Evolutionary conservation across 768 basidiomycete species (phyloP).

Genomic region (Xerocomus spinulosus): DNA sequence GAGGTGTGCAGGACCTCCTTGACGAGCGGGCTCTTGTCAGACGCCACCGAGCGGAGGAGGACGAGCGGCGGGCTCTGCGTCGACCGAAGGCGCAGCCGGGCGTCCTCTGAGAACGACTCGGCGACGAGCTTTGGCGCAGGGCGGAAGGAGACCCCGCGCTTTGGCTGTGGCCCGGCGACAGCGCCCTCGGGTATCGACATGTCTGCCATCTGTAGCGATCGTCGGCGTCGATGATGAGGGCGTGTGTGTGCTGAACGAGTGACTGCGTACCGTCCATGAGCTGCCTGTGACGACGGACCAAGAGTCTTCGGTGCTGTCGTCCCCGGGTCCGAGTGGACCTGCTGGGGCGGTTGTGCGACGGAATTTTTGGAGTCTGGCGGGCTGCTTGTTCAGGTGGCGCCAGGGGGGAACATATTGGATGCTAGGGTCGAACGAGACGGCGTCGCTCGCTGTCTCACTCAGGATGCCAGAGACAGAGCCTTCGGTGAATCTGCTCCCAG

Average conservation of each 20-base stretch:
- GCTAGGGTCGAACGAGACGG: constrained; percentile 5
- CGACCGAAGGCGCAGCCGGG: constrained; percentile 23
- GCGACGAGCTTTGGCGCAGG: constrained; percentile 16
- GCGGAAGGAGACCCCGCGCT: constrained; percentile 19
- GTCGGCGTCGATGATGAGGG: not conserved
- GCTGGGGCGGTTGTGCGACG: constrained; percentile 6
- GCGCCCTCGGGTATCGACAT: not conserved
- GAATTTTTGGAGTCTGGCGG: constrained; percentile 18
- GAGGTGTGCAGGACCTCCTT: constrained; percentile 28
- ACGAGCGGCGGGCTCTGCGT: constrained; percentile 17
- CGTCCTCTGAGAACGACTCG: constrained; percentile 30
- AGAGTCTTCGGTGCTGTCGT: constrained; percentile 1
- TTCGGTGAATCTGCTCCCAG: constrained; percentile 29
- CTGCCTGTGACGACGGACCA: constrained; percentile 4
- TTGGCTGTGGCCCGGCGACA: not conserved
- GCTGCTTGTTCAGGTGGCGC: constrained; percentile 3
- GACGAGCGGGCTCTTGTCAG: constrained; percentile 20
- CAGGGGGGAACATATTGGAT: not conserved
- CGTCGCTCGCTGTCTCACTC: constrained; percentile 23
- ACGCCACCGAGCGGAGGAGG: constrained; percentile 19
- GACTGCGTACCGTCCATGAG: constrained; percentile 16
- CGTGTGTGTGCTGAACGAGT: too few species aligned
- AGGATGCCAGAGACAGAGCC: constrained; percentile 21
- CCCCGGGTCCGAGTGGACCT: not conserved
- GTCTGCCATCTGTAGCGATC: constrained; percentile 7